These are phyloP conservation scores for Cucumis melo DNA, from an alignment of 306 rosid species.

Conservation along the genomic window DNA sequence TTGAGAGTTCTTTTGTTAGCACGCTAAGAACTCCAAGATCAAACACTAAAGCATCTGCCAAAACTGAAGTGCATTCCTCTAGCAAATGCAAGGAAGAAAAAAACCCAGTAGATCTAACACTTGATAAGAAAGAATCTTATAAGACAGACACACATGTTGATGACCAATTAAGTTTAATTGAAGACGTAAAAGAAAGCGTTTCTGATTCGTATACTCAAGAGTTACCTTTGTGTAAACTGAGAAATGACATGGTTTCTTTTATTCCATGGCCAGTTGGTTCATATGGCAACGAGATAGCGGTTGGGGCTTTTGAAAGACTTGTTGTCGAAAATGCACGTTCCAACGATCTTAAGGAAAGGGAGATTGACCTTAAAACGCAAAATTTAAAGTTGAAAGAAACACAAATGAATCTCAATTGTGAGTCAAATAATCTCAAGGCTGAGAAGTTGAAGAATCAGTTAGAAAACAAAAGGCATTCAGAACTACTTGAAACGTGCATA, in stretches of 20 bases:
- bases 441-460: slow-evolving; percentile 66
- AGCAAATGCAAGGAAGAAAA: slow-evolving; percentile 13
- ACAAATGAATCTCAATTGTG: slow-evolving; percentile 32
- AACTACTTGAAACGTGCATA: slow-evolving; percentile 51
- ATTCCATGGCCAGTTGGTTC: slow-evolving; percentile 20
- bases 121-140: slow-evolving; percentile 7
- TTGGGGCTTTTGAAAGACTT: slow-evolving; percentile 33
- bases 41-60: slow-evolving; percentile 34
- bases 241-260: slow-evolving; percentile 29
- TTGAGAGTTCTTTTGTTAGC: slow-evolving; percentile 71
- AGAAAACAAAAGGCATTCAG: slow-evolving; percentile 54
- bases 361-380: slow-evolving; percentile 42
- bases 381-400: slow-evolving; percentile 39
- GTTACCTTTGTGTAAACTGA: slow-evolving; percentile 25
- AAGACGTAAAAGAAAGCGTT: slow-evolving; percentile 22
- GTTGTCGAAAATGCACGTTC: slow-evolving; percentile 54
- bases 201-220: slow-evolving; percentile 24
- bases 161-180: slow-evolving; percentile 15
- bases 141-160: slow-evolving; percentile 5
- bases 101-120: slow-evolving; percentile 15
- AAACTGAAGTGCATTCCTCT: slow-evolving; percentile 13
- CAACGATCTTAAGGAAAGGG: slow-evolving; percentile 53
- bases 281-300: slow-evolving; percentile 13
- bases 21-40: slow-evolving; percentile 63
- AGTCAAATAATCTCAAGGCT: slow-evolving; percentile 40